Percentiles rank a stretch among this genome's conserved stretches.
These are phyloP conservation scores for Pythium phragmitis DNA, from an alignment of 352 stramenopile genomes.

Conservation along the genomic window DNA sequence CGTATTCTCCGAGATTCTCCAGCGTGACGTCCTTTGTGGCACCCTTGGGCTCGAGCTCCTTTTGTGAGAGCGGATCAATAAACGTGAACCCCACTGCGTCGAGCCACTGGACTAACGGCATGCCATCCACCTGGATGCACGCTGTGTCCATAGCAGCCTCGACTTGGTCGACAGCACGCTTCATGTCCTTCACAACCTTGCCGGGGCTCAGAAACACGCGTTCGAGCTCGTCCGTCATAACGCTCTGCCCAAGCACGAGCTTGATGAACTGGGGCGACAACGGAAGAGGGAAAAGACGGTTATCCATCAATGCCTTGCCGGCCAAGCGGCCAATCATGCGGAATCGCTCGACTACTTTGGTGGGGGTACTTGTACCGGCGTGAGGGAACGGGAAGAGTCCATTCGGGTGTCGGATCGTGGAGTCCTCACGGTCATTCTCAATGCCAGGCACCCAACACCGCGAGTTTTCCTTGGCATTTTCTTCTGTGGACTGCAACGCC, in stretches of 20 bases:
- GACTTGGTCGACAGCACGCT: slow-evolving; percentile 16
- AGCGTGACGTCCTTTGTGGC: slow-evolving; percentile 46
- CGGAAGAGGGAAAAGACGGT: slow-evolving; percentile 68
- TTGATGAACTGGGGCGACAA: slow-evolving; percentile 77
- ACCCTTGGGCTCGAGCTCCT: slow-evolving; percentile 48
- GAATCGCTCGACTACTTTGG: slow-evolving; percentile 63
- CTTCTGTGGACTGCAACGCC: slow-evolving; percentile 52
- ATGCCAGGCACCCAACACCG: slow-evolving; percentile 66
- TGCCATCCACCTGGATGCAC: slow-evolving; percentile 57
- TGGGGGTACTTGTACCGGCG: slow-evolving; percentile 3
- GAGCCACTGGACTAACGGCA: slow-evolving; percentile 54
- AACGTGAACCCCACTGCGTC: slow-evolving; percentile 69
- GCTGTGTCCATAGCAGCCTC: slow-evolving; percentile 31
- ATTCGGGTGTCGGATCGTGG: slow-evolving; percentile 75
- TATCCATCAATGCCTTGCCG: slow-evolving; percentile 84
- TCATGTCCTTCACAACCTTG: slow-evolving; percentile 60
- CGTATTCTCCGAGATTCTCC: slow-evolving; percentile 55
- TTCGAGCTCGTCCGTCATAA: slow-evolving; percentile 48
- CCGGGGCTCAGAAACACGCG: slow-evolving; percentile 67
- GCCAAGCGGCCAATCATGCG: slow-evolving; percentile 79
- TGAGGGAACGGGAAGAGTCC: slow-evolving; percentile 77
- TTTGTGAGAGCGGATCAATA: slow-evolving; percentile 75
- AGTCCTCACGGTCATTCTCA: slow-evolving; percentile 35
- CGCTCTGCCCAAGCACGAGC: slow-evolving; percentile 63
- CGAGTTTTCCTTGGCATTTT: slow-evolving; percentile 39